Conservation (phyloP, 805 yeast species). For the Pichia nanzhaoensis region DNA sequence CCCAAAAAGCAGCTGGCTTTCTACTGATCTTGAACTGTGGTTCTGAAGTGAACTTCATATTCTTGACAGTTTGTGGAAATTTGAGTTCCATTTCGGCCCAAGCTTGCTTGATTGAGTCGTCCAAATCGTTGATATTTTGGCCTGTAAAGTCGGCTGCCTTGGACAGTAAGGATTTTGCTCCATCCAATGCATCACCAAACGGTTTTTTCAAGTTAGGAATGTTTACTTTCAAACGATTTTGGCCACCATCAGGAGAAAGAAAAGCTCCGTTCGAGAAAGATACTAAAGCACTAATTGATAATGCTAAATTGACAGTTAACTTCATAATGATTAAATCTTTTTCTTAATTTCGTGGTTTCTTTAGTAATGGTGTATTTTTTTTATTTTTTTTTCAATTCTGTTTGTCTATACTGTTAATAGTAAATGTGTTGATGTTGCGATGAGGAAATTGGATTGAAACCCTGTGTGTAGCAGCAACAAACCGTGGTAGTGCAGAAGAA, state of each 20-base stretch:
- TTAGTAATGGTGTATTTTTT: too few species aligned
- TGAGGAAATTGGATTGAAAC: too few species aligned
- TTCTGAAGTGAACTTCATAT: constrained; percentile 42
- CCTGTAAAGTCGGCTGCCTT: constrained; percentile 46
- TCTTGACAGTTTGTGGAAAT: constrained; percentile 50
- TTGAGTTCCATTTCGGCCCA: constrained; percentile 61
- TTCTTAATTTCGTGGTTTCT: too few species aligned
- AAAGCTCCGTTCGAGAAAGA: constrained; percentile 6
- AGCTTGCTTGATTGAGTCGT: constrained; percentile 41
- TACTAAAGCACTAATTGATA: constrained; percentile 8
- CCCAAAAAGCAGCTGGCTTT: constrained; percentile 32
- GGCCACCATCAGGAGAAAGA: constrained; percentile 2
- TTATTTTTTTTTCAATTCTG: too few species aligned
- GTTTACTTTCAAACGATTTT: constrained; percentile 9
- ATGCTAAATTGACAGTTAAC: constrained; percentile 10
- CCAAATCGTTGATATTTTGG: constrained; percentile 42
- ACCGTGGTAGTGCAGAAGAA: too few species aligned
- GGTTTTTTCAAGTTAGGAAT: neutral
- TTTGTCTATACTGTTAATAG: too few species aligned
- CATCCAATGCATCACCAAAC: constrained; percentile 4
- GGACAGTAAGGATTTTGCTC: constrained; percentile 24
- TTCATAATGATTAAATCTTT: constrained; percentile 5
- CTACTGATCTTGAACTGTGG: constrained; percentile 38
- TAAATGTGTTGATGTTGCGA: too few species aligned
- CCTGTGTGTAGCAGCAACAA: too few species aligned